Evolutionary conservation across 2,329 filamentous ascomycete species (phyloP), one percentile per base, ranked within the genome.

Genomic region (Keithomyces neogunnii): DNA sequence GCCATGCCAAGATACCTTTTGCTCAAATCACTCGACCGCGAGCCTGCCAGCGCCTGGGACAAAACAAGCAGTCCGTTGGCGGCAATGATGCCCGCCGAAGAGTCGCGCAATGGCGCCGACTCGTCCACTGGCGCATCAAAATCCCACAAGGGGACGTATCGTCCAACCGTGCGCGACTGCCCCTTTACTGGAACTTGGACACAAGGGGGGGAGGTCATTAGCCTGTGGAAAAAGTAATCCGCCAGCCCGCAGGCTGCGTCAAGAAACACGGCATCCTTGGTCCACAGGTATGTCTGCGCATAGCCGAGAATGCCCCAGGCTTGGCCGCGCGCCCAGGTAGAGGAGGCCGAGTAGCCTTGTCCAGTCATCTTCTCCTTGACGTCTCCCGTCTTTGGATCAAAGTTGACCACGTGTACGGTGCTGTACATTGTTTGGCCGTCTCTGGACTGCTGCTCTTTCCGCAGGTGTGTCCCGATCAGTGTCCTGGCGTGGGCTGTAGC

Each of bases 261-360:
- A 0, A 77, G 60, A 46, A 75, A 77, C 0, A 50, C 57, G 0
- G 52, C 29, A 3, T 73, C 66, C 13, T 70, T 71, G 29, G 44
- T 46, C 44, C 44, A 46, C 28, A 58, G 63, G 51, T 75, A 77
- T 0, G 71, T 73, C 54, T 77, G 74, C 1, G 73, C 65, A 49
- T 73, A 77, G 0, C 74, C 74, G 42, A 75, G 60, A 6, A 77
- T 71, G 0, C 67, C 68, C 74, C 74, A 78, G 0, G 73, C 70
- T 51, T 78, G 75, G 0, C 75, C 75, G 2, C 75, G 65, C 1
- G 69, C 62, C 75, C 75, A 78, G 0, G 73, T 76, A 0, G 72
- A 76, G 10, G 64, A 56, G 47, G 73, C 67, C 3, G 60, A 56
- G 57, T 71, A 72, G 2, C 75, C 75, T 53, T 78, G 75, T 8